Conservation (phyloP, 1,284 basidiomycete genomes). For the Rhodotorula sp. region DNA sequence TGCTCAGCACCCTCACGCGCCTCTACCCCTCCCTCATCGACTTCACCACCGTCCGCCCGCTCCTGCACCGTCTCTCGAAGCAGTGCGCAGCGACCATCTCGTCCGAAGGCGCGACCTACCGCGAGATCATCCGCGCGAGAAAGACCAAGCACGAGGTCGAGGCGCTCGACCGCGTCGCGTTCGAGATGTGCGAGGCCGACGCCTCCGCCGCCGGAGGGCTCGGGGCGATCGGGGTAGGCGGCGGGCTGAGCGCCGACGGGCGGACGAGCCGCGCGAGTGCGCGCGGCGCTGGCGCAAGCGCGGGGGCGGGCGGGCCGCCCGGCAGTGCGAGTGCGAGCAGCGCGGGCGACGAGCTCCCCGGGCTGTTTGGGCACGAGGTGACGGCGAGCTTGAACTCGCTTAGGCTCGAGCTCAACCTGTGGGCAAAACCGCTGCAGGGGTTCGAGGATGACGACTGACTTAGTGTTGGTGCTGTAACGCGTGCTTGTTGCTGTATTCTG, state of each 20-base stretch:
- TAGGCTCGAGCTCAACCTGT: conserved; percentile 38
- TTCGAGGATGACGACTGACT: conserved; percentile 14
- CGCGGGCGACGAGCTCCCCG: neutral
- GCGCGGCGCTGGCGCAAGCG: neutral
- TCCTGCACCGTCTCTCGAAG: conserved; percentile 37
- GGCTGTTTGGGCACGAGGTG: conserved; percentile 33
- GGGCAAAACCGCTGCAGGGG: conserved; percentile 19
- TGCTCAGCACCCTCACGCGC: conserved; percentile 15
- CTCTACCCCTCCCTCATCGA: conserved; percentile 31
- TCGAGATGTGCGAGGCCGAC: conserved; percentile 23
- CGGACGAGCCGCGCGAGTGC: neutral
- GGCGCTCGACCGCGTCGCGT: conserved; percentile 37
- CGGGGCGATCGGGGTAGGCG: neutral
- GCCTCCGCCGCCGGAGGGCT: neutral
- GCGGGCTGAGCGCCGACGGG: neutral
- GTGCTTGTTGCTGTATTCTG: no score
- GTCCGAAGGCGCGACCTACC: conserved; percentile 19
- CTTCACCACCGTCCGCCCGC: conserved; percentile 26
- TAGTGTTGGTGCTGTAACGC: no score
- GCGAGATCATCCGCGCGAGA: conserved; percentile 31
- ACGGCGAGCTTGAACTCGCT: conserved; percentile 31
- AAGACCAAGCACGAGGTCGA: conserved; percentile 34
- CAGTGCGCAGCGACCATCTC: conserved; percentile 35
- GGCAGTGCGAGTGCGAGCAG: neutral
- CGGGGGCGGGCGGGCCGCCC: neutral